A percentile compares a stretch with the other conserved stretches of the same genome.
Conservation (phyloP, 2,329 filamentous ascomycete genomes). For the Blumeriella jaapii region DNA sequence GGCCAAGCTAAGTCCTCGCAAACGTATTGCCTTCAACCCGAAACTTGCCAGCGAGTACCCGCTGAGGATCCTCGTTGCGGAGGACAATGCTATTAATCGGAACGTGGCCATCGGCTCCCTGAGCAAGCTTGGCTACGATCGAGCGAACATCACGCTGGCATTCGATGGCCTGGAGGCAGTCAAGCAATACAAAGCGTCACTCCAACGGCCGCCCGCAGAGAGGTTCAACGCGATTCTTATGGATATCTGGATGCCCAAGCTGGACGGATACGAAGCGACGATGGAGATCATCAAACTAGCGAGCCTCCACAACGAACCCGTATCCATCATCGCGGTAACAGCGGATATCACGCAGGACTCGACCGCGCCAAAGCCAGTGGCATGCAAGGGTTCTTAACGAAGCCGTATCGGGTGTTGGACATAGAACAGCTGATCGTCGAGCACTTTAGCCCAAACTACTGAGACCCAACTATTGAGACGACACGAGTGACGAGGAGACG, state of each 20-base stretch:
- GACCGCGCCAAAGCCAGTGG: constrained; percentile 37
- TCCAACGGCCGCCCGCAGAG: constrained; percentile 21
- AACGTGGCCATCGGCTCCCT: constrained; percentile 56
- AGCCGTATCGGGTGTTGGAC: constrained; percentile 43
- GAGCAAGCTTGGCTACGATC: constrained; percentile 51
- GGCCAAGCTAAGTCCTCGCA: constrained; percentile 3
- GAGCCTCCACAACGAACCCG: constrained; percentile 8
- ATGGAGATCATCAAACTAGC: constrained; percentile 41
- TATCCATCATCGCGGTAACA: constrained; percentile 39
- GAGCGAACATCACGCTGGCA: constrained; percentile 43
- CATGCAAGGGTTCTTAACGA: constrained; percentile 45
- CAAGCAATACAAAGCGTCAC: constrained; percentile 40
- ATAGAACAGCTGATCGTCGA: constrained; percentile 38
- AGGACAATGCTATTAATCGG: constrained; percentile 64
- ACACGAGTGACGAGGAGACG: constrained; percentile 1
- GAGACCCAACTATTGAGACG: constrained; percentile 3
- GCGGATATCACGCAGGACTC: constrained; percentile 44
- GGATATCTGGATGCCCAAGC: constrained; percentile 66
- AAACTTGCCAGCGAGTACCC: constrained; percentile 48
- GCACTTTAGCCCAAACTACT: too few relatives aligned
- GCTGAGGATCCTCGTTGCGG: constrained; percentile 56
- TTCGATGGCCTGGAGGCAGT: constrained; percentile 60
- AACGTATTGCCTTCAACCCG: constrained; percentile 35
- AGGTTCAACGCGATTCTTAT: constrained; percentile 55
- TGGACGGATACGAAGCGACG: constrained; percentile 62